Conservation (phyloP, 371 early-diverging fungal species). For the Mortierella sp. region DNA sequence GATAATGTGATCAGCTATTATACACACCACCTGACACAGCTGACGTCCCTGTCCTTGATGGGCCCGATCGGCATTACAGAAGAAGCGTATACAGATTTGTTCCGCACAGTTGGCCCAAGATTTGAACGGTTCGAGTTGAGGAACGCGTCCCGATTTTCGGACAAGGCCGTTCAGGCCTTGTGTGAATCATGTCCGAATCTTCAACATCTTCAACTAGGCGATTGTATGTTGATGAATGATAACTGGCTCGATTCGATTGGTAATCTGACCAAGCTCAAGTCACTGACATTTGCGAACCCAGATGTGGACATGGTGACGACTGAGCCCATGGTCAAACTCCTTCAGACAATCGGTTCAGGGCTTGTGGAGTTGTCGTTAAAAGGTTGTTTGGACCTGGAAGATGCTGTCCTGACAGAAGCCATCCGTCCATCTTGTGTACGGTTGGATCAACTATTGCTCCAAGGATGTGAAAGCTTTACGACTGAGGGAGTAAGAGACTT, state of each 20-base stretch:
- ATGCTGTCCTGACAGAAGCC: conserved; percentile 65
- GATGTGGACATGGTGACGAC: conserved; percentile 49
- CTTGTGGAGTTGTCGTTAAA: conserved; percentile 67
- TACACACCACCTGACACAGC: conserved; percentile 55
- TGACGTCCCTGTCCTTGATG: conserved; percentile 69
- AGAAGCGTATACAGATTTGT: conserved; percentile 67
- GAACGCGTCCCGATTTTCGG: conserved; percentile 70
- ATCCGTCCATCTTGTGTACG: conserved; percentile 63
- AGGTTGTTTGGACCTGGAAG: conserved; percentile 65
- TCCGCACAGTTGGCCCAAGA: conserved; percentile 58
- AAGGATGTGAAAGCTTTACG: conserved; percentile 66
- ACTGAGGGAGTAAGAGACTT: conserved; percentile 66
- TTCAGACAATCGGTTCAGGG: conserved; percentile 61
- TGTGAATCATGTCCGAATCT: conserved; percentile 65
- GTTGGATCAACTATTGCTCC: conserved; percentile 64
- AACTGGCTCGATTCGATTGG: conserved; percentile 59
- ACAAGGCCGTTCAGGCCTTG: conserved; percentile 62
- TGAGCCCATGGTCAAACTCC: conserved; percentile 56
- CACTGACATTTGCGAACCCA: conserved; percentile 62
- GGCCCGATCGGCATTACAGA: conserved; percentile 81
- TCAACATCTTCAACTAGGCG: conserved; percentile 63
- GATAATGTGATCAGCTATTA: conserved; percentile 64
- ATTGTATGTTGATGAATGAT: conserved; percentile 64
- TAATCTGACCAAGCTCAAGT: conserved; percentile 52
- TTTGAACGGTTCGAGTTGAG: conserved; percentile 69